phyloP scores from a whole-genome alignment of 495 filamentous ascomycete genomes.

The Baudoinia panamericana region DNA sequence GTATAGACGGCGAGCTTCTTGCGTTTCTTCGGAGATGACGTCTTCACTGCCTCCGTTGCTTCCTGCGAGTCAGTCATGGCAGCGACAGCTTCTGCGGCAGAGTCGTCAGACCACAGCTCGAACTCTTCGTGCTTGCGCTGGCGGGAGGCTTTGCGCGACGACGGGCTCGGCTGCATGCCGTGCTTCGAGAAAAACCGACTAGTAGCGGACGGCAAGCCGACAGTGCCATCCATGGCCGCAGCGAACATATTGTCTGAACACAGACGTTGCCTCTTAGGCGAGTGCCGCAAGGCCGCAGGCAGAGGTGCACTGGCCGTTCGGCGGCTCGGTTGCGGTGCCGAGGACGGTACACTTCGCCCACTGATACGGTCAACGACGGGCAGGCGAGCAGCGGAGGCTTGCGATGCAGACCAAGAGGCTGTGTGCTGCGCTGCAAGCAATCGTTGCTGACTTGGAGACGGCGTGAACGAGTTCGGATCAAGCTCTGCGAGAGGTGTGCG shows the following conservation, averaged over 20 bases:
- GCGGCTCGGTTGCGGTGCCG: slow-evolving; percentile 27
- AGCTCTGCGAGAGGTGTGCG: slow-evolving; percentile 73
- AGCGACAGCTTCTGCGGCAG: slow-evolving; percentile 48
- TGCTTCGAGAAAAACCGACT: slow-evolving; percentile 47
- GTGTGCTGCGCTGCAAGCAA: slow-evolving; percentile 40
- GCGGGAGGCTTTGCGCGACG: slow-evolving; percentile 33
- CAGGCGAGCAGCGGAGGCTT: slow-evolving; percentile 29
- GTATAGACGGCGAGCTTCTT: slow-evolving; percentile 26
- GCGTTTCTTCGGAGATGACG: slow-evolving; percentile 22
- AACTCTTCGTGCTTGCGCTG: slow-evolving; percentile 39
- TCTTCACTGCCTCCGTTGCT: neutral
- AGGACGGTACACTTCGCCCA: slow-evolving; percentile 7
- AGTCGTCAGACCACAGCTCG: slow-evolving; percentile 55
- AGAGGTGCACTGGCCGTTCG: slow-evolving; percentile 11
- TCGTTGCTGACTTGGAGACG: slow-evolving; percentile 52
- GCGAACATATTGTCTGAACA: slow-evolving; percentile 41
- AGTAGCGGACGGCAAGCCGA: slow-evolving; percentile 23
- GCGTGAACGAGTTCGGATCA: slow-evolving; percentile 71
- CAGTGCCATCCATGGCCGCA: slow-evolving; percentile 13
- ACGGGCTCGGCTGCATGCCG: slow-evolving; percentile 37
- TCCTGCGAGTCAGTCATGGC: slow-evolving; percentile 34
- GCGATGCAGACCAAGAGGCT: slow-evolving; percentile 37
- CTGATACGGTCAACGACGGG: slow-evolving; percentile 27
- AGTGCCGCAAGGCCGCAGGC: slow-evolving; percentile 4
- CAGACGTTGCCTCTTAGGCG: slow-evolving; percentile 49